Evolutionary conservation across 2,329 filamentous ascomycete genomes (phyloP).

Genomic region (Curvularia sp.): DNA sequence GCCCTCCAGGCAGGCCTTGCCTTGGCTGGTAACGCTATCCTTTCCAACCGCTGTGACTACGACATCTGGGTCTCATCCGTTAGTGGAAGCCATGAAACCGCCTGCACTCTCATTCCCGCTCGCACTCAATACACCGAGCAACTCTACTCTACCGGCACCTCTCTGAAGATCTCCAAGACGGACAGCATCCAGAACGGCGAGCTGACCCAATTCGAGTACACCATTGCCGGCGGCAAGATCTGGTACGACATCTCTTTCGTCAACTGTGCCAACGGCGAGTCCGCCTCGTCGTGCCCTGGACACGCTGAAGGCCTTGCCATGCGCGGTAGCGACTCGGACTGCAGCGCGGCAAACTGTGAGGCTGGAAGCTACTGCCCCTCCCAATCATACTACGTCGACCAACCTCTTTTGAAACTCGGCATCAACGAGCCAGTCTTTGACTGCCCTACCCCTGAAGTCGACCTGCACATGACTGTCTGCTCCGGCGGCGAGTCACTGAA

Average conservation of each 20-base stretch:
- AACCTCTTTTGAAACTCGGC: constrained; percentile 30
- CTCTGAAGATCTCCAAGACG: constrained; percentile 38
- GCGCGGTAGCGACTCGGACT: constrained; percentile 21
- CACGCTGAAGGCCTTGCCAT: constrained; percentile 33
- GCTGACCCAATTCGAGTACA: constrained; percentile 42
- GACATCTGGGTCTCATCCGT: constrained; percentile 40
- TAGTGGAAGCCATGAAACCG: constrained; percentile 17
- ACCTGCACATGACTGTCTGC: constrained; percentile 36
- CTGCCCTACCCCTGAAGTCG: constrained; percentile 27
- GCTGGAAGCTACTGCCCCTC: constrained; percentile 36
- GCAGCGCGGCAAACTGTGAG: constrained; percentile 24
- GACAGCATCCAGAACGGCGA: constrained; percentile 26
- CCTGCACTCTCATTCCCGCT: constrained; percentile 26
- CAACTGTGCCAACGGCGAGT: constrained; percentile 35
- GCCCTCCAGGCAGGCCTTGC: constrained; percentile 30
- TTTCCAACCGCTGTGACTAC: constrained; percentile 37
- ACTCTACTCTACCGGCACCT: constrained; percentile 28
- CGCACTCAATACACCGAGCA: constrained; percentile 30
- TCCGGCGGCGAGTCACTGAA: constrained; percentile 27
- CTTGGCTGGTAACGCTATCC: constrained; percentile 32
- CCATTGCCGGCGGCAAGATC: constrained; percentile 25
- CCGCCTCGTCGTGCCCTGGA: constrained; percentile 31
- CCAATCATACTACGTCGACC: constrained; percentile 36
- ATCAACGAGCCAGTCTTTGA: constrained; percentile 35
- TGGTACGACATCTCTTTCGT: constrained; percentile 43